A percentile compares a stretch with the other conserved stretches of the same genome.
Evolutionary conservation across 805 yeast species (phyloP).

Genomic region (Candida piceae): DNA sequence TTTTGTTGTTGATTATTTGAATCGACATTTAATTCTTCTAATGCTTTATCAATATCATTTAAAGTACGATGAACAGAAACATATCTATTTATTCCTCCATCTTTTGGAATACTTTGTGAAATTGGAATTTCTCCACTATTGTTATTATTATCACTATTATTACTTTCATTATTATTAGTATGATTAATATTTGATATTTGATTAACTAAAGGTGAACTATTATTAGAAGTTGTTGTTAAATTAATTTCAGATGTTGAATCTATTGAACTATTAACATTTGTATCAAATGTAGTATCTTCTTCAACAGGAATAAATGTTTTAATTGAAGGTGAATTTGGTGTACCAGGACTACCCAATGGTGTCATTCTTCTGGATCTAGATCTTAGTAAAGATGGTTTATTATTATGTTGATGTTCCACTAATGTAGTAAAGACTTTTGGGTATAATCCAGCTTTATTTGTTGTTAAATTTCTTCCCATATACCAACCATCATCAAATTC

Average conservation of each 20-base stretch:
- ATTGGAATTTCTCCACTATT: background rate
- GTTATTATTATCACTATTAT: background rate
- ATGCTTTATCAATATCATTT: slow-evolving; percentile 68
- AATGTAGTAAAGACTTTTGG: slow-evolving; percentile 67
- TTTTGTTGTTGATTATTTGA: background rate
- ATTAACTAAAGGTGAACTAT: too few relatives aligned
- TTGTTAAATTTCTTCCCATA: slow-evolving; percentile 72
- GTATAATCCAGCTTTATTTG: slow-evolving; percentile 78
- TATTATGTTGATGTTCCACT: slow-evolving; percentile 6
- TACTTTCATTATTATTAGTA: slow-evolving; percentile 3
- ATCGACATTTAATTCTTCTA: slow-evolving; percentile 49
- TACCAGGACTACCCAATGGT: slow-evolving; percentile 24
- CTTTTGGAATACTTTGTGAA: slow-evolving; percentile 1
- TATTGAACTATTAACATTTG: too few relatives aligned
- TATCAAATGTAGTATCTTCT: too few relatives aligned
- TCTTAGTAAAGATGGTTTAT: slow-evolving; percentile 40
- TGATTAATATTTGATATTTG: too few relatives aligned
- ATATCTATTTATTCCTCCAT: slow-evolving; percentile 19
- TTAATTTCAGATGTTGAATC: too few relatives aligned
- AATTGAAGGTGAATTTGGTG: slow-evolving; percentile 9
- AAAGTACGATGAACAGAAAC: slow-evolving; percentile 49
- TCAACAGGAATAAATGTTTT: slow-evolving; percentile 4
- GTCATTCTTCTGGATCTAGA: slow-evolving; percentile 54
- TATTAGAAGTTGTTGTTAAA: too few relatives aligned
- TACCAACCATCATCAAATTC: slow-evolving; percentile 98